phyloP scores from a whole-genome alignment of 2,329 filamentous ascomycete species.

The Penicillium sp. region DNA sequence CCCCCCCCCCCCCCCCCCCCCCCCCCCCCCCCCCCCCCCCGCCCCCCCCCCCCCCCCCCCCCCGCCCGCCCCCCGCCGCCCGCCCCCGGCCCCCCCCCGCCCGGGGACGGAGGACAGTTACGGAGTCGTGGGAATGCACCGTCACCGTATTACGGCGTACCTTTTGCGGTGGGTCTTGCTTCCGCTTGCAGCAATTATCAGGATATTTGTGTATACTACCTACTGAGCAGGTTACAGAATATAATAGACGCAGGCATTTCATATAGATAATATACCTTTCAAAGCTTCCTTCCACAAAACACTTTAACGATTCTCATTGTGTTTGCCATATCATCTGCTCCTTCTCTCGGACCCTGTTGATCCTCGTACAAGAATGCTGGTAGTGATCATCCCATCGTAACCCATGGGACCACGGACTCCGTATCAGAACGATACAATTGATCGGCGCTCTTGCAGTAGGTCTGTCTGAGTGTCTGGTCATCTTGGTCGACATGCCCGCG shows the following conservation, averaged over 20 bases:
- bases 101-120: not conserved
- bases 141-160: constrained; percentile 13
- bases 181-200: too few species aligned
- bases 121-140: constrained; percentile 1
- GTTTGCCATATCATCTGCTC: not conserved
- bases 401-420: not conserved
- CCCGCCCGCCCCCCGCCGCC: too few species aligned
- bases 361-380: not conserved
- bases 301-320: not conserved
- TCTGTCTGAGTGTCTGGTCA: not conserved
- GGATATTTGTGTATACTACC: too few species aligned
- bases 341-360: not conserved
- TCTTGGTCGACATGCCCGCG: not conserved
- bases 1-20: too few species aligned
- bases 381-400: not conserved
- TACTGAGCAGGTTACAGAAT: too few species aligned
- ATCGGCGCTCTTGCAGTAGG: not conserved
- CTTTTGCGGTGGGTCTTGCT: not conserved
- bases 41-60: too few species aligned
- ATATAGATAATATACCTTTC: not conserved
- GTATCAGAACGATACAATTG: not conserved
- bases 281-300: not conserved
- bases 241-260: not conserved
- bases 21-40: too few species aligned
- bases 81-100: too few species aligned